Percentiles rank a stretch among this genome's conserved stretches.
These are phyloP conservation scores for Morella rubra DNA, from an alignment of 306 rosid species.

Conservation along the genomic window DNA sequence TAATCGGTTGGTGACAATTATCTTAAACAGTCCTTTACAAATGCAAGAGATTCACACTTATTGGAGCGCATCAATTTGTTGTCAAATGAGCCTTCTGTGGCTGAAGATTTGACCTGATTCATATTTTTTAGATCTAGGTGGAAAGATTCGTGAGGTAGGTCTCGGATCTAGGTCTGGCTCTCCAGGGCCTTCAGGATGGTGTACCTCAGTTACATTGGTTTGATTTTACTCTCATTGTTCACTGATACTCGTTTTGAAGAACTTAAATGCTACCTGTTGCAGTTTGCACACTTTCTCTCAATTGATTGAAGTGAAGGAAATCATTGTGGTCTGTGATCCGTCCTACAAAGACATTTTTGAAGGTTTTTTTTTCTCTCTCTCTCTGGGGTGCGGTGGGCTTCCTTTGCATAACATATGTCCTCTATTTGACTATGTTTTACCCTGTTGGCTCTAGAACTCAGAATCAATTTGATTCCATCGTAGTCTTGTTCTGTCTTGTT, in stretches of 20 bases:
- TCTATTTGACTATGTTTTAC: not conserved
- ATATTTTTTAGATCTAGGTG: constrained; percentile 5
- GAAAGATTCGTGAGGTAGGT: not conserved
- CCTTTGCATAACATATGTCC: not conserved
- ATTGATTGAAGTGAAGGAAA: constrained; percentile 78
- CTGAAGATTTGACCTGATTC: constrained; percentile 7
- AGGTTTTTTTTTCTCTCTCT: constrained; percentile 40
- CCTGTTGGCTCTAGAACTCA: not conserved
- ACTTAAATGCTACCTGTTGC: constrained; percentile 33
- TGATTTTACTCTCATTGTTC: not conserved
- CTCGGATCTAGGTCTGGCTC: not conserved
- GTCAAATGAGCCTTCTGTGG: not conserved
- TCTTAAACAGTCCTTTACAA: not conserved
- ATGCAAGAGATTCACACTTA: not conserved
- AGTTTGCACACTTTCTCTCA: constrained; percentile 76
- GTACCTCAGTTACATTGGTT: not conserved
- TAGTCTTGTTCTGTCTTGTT: constrained; percentile 1
- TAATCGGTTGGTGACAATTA: not conserved
- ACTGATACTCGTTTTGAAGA: constrained; percentile 2
- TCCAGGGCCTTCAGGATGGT: not conserved
- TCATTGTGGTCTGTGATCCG: constrained; percentile 93
- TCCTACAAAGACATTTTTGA: constrained; percentile 76
- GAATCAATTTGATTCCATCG: no score
- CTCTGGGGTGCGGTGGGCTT: constrained; percentile 8
- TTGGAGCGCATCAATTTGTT: not conserved